Conservation (phyloP, 768 basidiomycete species). For the Tricholoma sp. region DNA sequence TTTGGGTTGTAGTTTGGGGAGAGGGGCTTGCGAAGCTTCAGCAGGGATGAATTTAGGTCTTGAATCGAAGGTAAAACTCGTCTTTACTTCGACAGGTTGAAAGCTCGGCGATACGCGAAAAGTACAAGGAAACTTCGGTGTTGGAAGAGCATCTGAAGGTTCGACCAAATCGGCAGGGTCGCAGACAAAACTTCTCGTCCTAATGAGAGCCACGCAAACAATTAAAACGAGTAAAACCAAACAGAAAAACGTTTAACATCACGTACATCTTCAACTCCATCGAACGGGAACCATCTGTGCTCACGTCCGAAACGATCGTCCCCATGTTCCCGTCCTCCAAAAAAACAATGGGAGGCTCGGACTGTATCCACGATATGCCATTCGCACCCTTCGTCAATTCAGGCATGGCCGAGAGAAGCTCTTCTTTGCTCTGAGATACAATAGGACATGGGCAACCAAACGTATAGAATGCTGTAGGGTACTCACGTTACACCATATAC, state of each 20-base stretch:
- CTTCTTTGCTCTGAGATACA: constrained; percentile 14
- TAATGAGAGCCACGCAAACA: constrained; percentile 1
- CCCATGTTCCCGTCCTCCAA: constrained; percentile 6
- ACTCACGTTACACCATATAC: constrained; percentile 14
- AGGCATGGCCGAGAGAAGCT: constrained; percentile 14
- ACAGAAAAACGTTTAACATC: not conserved
- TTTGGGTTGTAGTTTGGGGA: not conserved
- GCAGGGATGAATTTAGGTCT: not conserved
- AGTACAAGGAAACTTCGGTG: not conserved
- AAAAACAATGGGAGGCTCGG: constrained; percentile 1
- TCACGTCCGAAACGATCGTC: constrained; percentile 5
- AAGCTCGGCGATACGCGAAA: not conserved
- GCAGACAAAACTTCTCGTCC: constrained; percentile 10
- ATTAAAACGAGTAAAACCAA: not conserved
- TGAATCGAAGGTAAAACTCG: not conserved
- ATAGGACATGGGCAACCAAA: not conserved
- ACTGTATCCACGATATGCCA: constrained; percentile 13
- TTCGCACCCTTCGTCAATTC: constrained; percentile 13
- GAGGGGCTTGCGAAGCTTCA: not conserved
- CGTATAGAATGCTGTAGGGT: not conserved
- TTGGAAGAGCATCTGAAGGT: not conserved
- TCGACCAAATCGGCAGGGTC: constrained; percentile 4
- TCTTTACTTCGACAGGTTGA: not conserved
- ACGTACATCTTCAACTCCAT: constrained; percentile 13
- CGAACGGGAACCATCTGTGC: not conserved